Evolutionary conservation across 208 protist species (phyloP).

Genomic region (Trypanosoma caninum): DNA sequence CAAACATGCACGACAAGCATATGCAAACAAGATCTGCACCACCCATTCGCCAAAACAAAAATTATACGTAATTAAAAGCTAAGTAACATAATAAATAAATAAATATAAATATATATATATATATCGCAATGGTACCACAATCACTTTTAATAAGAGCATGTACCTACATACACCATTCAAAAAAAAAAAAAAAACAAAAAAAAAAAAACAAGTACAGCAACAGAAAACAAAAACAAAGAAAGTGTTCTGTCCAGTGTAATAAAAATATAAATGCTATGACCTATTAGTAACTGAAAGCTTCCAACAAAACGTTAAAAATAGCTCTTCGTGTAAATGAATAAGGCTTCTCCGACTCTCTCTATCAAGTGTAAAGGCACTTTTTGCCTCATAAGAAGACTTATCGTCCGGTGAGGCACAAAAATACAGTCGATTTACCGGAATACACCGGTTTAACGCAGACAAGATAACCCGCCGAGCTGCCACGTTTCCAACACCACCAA

Average conservation of each 20-base stretch:
- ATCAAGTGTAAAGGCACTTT: slow-evolving; percentile 38
- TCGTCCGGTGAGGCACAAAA: slow-evolving; percentile 57
- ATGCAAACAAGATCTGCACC: too few relatives aligned
- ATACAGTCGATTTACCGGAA: slow-evolving; percentile 75
- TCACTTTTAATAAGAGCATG: too few relatives aligned
- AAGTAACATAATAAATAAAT: too few relatives aligned
- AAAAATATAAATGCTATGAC: neutral
- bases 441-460: slow-evolving; percentile 45
- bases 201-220: slow-evolving; percentile 8
- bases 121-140: too few relatives aligned
- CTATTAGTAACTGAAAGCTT: slow-evolving; percentile 30
- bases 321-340: slow-evolving; percentile 58
- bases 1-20: too few relatives aligned
- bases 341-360: slow-evolving; percentile 44
- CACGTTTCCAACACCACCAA: slow-evolving; percentile 53
- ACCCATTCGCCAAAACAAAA: too few relatives aligned
- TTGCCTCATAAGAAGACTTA: slow-evolving; percentile 27
- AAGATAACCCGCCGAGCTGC: slow-evolving; percentile 34
- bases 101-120: too few relatives aligned
- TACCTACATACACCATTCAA: too few relatives aligned
- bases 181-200: neutral
- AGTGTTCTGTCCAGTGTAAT: neutral
- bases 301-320: slow-evolving; percentile 65
- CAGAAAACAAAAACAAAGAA: neutral
- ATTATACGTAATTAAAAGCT: too few relatives aligned